Base-by-base conservation (phyloP, 257 asterid species). In the Verbascum thapsus region DNA sequence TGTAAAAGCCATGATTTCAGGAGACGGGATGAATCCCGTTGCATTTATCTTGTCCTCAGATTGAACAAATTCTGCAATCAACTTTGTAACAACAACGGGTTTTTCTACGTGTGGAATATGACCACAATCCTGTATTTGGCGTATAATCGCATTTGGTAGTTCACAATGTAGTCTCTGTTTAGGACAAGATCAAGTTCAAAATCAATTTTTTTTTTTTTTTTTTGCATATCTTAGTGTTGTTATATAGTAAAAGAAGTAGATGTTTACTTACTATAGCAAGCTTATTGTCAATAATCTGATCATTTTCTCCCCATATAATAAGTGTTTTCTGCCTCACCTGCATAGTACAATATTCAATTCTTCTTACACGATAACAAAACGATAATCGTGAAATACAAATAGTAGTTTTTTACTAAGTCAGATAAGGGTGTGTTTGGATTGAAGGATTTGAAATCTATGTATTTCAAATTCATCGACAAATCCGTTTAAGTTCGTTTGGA, bases 41-140 rank as follows among this genome's bases (percentile, higher is more conserved):
- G 15, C 58, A 5, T n/a, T 67, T 8, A 60, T 62, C 53, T 45
- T 61, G 59, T 64, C 58, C 60, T 79, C 74, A 55, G 75, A 63
- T 59, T 15, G 74, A 74, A 69, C 64, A 57, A 89, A 92, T 37
- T 87, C 85, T 0, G 52, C 48, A 18, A 92, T 85, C 62, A 89
- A 54, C 83, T 83, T 89, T 66, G 81, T 59, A 58, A 78, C 85
- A n/a, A 82, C 94, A 32, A 53, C 78, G 23, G 99, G 95, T 75
- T 87, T 92, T 75, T 92, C 95, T 16, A 89, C 91, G 48, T 89
- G 99, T 11, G 99, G 99, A 58, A 92, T 71, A 76, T 92, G 99
- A 1, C 99, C 99, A 39, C 97, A 89, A 22, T 85, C 82, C 10
- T 88, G 86, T 68, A 92, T 75, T 78, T 81, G 94, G 7, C 86